phyloP scores from a whole-genome alignment of 495 filamentous ascomycete species.

The Oidiodendron maius region DNA sequence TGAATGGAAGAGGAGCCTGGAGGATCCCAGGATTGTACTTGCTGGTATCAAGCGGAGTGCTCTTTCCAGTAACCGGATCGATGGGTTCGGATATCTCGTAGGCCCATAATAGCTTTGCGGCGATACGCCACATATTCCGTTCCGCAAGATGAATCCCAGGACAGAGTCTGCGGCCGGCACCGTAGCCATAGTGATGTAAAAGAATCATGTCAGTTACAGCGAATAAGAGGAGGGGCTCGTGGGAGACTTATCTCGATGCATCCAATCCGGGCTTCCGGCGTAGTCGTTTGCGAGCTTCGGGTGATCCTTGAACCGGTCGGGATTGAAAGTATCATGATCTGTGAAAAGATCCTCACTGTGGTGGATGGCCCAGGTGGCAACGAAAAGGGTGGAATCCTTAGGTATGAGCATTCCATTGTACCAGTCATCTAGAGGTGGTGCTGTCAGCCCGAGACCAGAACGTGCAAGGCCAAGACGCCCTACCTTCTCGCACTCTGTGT shows the following conservation, averaged over 20 bases:
- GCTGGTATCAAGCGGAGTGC: no score
- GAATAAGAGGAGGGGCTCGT: constrained; percentile 24
- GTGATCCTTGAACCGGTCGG: constrained; percentile 30
- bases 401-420: constrained; percentile 38
- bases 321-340: constrained; percentile 35
- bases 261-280: constrained; percentile 21
- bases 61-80: no score
- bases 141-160: constrained; percentile 52
- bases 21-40: no score
- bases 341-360: constrained; percentile 26
- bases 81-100: no score
- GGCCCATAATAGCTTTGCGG: constrained; percentile 44
- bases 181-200: constrained; percentile 29
- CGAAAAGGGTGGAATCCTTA: constrained; percentile 32
- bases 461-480: no score
- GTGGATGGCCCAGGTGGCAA: constrained; percentile 35
- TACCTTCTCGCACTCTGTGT: no score
- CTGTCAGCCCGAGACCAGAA: no score
- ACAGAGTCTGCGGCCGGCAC: constrained; percentile 50
- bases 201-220: background rate
- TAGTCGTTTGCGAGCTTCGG: constrained; percentile 29
- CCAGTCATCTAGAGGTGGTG: no score
- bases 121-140: constrained; percentile 38
- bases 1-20: no score
- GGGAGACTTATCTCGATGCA: constrained; percentile 39